Percentiles rank a stretch among this genome's conserved stretches.
phyloP scores from a whole-genome alignment of 371 early-diverging fungal species.

The Catenaria anguillulae region DNA sequence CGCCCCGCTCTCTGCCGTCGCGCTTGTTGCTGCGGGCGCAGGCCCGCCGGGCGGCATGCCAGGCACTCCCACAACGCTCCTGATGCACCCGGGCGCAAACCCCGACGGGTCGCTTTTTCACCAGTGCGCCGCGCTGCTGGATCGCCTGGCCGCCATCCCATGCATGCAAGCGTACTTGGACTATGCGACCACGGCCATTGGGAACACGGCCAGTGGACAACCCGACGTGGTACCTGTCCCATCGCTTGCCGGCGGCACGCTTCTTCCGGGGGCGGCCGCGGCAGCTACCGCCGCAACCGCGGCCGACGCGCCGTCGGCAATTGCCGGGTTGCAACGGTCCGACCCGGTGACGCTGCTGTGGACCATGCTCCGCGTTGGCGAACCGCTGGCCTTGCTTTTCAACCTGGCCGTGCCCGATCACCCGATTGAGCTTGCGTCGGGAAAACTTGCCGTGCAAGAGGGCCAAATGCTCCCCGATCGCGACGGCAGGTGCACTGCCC shows the following conservation, averaged over 20 bases:
- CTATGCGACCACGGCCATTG: conserved; percentile 2
- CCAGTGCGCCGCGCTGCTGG: conserved; percentile 40
- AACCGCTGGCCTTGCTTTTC: conserved; percentile 64
- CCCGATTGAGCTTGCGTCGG: conserved; percentile 32
- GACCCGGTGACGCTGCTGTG: conserved; percentile 80
- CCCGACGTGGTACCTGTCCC: conserved; percentile 20
- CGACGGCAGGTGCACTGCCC: conserved; percentile 34
- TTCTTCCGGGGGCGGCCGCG: conserved; percentile 4
- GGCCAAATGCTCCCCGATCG: conserved; percentile 37
- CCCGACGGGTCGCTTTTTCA: conserved; percentile 42
- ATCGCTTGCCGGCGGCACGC: conserved; percentile 16
- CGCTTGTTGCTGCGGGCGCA: not conserved
- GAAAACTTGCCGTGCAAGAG: conserved; percentile 39
- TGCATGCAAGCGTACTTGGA: conserved; percentile 43
- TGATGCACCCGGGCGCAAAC: conserved; percentile 16
- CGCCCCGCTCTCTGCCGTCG: not conserved
- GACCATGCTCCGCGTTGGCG: conserved; percentile 76
- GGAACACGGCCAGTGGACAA: conserved; percentile 17
- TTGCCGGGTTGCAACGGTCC: not conserved
- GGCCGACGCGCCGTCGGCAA: too few species aligned
- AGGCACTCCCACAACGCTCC: not conserved
- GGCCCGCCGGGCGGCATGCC: not conserved
- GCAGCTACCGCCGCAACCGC: not conserved
- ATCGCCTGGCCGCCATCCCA: conserved; percentile 38
- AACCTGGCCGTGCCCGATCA: conserved; percentile 48